phyloP scores from a whole-genome alignment of 495 filamentous ascomycete genomes.

The Articulospora tetracladia region DNA sequence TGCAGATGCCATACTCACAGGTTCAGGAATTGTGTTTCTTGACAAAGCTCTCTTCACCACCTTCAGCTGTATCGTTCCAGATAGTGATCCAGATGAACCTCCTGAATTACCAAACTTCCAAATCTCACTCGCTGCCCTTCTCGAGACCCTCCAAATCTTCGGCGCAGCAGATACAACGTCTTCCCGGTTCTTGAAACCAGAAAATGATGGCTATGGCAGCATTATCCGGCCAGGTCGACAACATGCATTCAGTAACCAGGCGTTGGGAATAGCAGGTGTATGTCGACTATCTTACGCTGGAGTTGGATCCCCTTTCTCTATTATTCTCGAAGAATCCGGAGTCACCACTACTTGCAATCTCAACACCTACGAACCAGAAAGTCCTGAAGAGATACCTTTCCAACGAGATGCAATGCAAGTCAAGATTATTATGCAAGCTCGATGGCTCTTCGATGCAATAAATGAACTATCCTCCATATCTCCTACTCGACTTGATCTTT shows the following conservation, averaged over 20 bases:
- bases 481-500: conserved; percentile 48
- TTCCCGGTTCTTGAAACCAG: conserved; percentile 47
- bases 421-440: conserved; percentile 91
- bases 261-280: conserved; percentile 72
- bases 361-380: conserved; percentile 77
- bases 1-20: conserved; percentile 3
- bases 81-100: conserved; percentile 29
- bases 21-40: conserved; percentile 69
- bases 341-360: conserved; percentile 89
- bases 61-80: conserved; percentile 57
- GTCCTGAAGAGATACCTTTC: conserved; percentile 72
- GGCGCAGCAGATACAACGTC: conserved; percentile 63
- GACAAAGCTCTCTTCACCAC: conserved; percentile 83
- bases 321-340: conserved; percentile 78
- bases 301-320: conserved; percentile 69
- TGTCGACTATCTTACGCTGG: conserved; percentile 75
- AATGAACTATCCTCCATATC: conserved; percentile 72
- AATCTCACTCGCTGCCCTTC: conserved; percentile 78
- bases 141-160: conserved; percentile 95
- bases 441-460: conserved; percentile 80
- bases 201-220: conserved; percentile 46
- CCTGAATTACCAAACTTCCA: conserved; percentile 58
- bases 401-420: conserved; percentile 72
- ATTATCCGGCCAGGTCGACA: conserved; percentile 47
- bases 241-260: conserved; percentile 71